Evolutionary conservation across 2,329 filamentous ascomycete genomes (phyloP).

Genomic region (Ophiostoma sp.): DNA sequence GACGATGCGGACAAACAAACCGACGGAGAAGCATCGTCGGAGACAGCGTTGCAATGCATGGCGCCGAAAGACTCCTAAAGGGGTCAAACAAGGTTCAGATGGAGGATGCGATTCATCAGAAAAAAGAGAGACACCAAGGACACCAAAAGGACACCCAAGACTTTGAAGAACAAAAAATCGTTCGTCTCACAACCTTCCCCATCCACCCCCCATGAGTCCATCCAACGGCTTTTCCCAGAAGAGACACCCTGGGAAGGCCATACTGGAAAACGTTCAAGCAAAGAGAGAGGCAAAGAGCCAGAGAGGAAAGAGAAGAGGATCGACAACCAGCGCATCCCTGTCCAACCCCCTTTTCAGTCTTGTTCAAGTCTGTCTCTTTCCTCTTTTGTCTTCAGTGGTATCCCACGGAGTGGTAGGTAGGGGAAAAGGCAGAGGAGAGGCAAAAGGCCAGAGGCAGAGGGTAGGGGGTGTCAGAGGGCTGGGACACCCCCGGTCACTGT

Average conservation of each 20-base stretch:
- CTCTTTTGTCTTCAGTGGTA: background rate
- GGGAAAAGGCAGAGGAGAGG: background rate
- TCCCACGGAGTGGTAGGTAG: background rate
- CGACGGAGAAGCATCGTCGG: background rate
- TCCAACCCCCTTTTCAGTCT: slow-evolving; percentile 5
- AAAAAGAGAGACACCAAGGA: background rate
- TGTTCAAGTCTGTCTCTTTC: background rate
- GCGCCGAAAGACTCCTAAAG: slow-evolving; percentile 14
- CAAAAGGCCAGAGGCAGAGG: background rate
- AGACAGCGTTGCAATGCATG: background rate
- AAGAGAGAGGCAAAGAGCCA: background rate
- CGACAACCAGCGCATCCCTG: background rate
- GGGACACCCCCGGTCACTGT: background rate
- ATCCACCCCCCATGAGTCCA: too few species aligned
- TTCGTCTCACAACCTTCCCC: background rate
- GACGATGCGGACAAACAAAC: background rate
- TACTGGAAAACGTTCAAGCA: too few species aligned
- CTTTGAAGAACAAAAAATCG: too few species aligned
- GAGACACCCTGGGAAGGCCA: too few species aligned
- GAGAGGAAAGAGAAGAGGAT: background rate
- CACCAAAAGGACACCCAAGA: too few species aligned
- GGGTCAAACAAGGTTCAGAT: background rate
- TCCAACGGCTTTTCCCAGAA: background rate
- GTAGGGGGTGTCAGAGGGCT: slow-evolving; percentile 2
- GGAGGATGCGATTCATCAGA: background rate